A percentile compares a stretch with the other conserved stretches of the same genome.
These are phyloP conservation scores for Saccharomycopsis sp. DNA, from an alignment of 805 yeast species.

Conservation along the genomic window DNA sequence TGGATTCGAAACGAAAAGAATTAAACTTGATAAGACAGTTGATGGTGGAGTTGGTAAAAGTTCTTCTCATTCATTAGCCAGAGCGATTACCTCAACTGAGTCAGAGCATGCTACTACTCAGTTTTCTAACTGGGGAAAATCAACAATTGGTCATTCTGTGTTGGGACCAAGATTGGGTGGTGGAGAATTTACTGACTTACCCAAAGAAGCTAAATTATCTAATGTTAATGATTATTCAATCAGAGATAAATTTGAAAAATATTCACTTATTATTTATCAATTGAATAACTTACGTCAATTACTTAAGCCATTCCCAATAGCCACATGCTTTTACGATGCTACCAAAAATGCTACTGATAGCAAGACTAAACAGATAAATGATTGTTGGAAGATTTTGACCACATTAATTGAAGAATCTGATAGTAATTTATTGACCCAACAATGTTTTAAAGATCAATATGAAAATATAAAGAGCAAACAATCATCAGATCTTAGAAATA, in stretches of 20 bases:
- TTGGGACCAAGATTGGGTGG: slow-evolving; percentile 27
- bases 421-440: slow-evolving; percentile 20
- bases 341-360: slow-evolving; percentile 52
- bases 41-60: no score
- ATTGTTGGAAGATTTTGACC: slow-evolving; percentile 63
- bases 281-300: slow-evolving; percentile 64
- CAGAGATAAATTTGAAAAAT: slow-evolving; percentile 58
- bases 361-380: slow-evolving; percentile 64
- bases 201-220: slow-evolving; percentile 17
- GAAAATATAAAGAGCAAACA: slow-evolving; percentile 29
- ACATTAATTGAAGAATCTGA: slow-evolving; percentile 33
- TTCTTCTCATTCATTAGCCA: background rate
- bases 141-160: slow-evolving; percentile 29
- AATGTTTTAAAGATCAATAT: slow-evolving; percentile 16
- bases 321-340: slow-evolving; percentile 53
- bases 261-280: slow-evolving; percentile 63
- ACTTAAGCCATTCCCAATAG: slow-evolving; percentile 44
- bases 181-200: slow-evolving; percentile 27
- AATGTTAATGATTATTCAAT: slow-evolving; percentile 37
- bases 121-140: slow-evolving; percentile 27
- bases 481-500: slow-evolving; percentile 32
- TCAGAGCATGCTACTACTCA: background rate
- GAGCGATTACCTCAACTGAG: background rate
- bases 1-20: slow-evolving; percentile 32
- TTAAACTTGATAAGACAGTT: slow-evolving; percentile 3